These are phyloP conservation scores for Paramecium primaurelia DNA, from an alignment of 73 alveolate genomes.

Conservation along the genomic window DNA sequence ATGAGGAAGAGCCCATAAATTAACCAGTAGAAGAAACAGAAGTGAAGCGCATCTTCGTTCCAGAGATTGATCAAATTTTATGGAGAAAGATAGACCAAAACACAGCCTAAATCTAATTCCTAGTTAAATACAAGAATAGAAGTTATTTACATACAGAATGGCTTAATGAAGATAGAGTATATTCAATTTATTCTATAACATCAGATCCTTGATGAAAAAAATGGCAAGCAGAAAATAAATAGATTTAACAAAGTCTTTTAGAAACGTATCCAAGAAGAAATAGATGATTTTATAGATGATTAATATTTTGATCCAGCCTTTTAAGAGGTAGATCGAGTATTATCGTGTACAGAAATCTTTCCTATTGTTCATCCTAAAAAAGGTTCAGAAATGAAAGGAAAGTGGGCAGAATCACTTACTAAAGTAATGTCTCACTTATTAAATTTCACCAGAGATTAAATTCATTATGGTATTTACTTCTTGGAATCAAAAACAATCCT, in stretches of 20 bases:
- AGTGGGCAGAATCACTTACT: constrained; percentile 63
- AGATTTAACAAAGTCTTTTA: constrained; percentile 57
- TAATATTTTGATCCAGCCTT: constrained; percentile 60
- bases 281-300: constrained; percentile 30
- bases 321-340: constrained; percentile 53
- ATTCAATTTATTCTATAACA: background rate
- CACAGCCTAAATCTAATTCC: background rate
- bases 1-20: background rate
- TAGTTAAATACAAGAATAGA: constrained; percentile 31
- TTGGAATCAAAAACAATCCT: constrained; percentile 52
- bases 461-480: constrained; percentile 75
- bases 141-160: constrained; percentile 59
- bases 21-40: constrained; percentile 32
- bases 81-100: constrained; percentile 45
- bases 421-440: constrained; percentile 17
- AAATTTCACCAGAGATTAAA: constrained; percentile 44
- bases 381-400: constrained; percentile 70
- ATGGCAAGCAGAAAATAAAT: constrained; percentile 59
- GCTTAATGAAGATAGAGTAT: constrained; percentile 49
- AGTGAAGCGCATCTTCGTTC: constrained; percentile 38
- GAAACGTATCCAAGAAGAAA: constrained; percentile 37
- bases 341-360: constrained; percentile 69
- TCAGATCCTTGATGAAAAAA: constrained; percentile 24
- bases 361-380: constrained; percentile 87
- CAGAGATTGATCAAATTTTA: constrained; percentile 55